phyloP scores from a whole-genome alignment of 345 rosid genomes.

The Draba incana region DNA sequence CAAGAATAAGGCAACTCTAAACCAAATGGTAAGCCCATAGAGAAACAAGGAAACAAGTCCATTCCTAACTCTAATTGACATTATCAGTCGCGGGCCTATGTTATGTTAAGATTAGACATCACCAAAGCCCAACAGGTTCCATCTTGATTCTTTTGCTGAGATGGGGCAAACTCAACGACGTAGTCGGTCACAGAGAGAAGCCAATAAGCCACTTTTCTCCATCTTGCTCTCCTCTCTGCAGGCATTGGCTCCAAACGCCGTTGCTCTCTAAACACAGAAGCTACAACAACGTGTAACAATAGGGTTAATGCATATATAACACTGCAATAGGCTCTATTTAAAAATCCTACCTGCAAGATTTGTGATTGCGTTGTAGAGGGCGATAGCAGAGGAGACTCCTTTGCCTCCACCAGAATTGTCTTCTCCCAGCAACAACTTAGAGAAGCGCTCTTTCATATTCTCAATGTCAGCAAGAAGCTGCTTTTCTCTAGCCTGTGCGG shows the following conservation, averaged over 20 bases:
- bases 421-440: slow-evolving; percentile 69
- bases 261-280: slow-evolving; percentile 56
- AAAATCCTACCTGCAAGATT: slow-evolving; percentile 46
- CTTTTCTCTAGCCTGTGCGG: slow-evolving; percentile 44
- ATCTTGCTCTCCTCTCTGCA: slow-evolving; percentile 57
- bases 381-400: slow-evolving; percentile 77
- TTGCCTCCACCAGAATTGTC: slow-evolving; percentile 81
- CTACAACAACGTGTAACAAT: slow-evolving; percentile 29
- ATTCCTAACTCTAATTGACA: too few relatives aligned
- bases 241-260: slow-evolving; percentile 65
- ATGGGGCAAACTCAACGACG: slow-evolving; percentile 68
- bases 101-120: too few relatives aligned
- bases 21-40: too few relatives aligned
- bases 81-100: too few relatives aligned
- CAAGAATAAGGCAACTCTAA: too few relatives aligned
- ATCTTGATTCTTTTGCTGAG: slow-evolving; percentile 63
- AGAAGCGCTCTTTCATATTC: slow-evolving; percentile 67
- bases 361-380: slow-evolving; percentile 60
- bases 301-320: neutral
- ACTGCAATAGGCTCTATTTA: neutral
- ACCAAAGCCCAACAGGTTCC: too few relatives aligned
- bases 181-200: slow-evolving; percentile 64
- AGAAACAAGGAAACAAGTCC: too few relatives aligned
- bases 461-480: slow-evolving; percentile 51
- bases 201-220: slow-evolving; percentile 74